phyloP scores from a whole-genome alignment of 2,329 filamentous ascomycete genomes.

The Orbilia quercus region DNA sequence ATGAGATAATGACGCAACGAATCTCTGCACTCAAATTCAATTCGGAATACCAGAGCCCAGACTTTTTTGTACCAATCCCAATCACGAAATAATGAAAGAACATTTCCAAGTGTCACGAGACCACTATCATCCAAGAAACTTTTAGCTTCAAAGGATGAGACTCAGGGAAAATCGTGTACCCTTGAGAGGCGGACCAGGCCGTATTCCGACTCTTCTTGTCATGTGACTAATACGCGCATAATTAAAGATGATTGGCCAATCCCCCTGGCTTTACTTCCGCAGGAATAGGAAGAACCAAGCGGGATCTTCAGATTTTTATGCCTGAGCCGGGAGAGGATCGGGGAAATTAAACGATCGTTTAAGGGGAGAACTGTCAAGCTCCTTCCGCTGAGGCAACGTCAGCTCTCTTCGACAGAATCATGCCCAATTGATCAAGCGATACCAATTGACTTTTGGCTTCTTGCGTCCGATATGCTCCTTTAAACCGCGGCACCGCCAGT shows the following conservation, averaged over 20 bases:
- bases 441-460: not conserved
- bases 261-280: slow-evolving; percentile 9
- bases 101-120: slow-evolving; percentile 15
- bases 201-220: slow-evolving; percentile 14
- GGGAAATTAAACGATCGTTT: slow-evolving; percentile 56
- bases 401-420: not conserved
- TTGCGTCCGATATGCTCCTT: too few relatives aligned
- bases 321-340: slow-evolving; percentile 33
- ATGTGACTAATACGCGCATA: slow-evolving; percentile 10
- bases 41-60: not conserved
- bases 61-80: slow-evolving; percentile 2
- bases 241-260: slow-evolving; percentile 27
- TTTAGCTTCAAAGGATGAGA: slow-evolving; percentile 31
- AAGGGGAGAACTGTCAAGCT: slow-evolving; percentile 48
- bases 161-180: slow-evolving; percentile 19
- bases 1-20: not conserved
- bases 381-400: slow-evolving; percentile 7
- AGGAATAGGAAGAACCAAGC: slow-evolving; percentile 12
- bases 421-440: not conserved
- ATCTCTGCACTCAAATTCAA: not conserved
- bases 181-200: slow-evolving; percentile 24
- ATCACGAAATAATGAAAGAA: slow-evolving; percentile 9
- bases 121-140: not conserved
- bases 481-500: too few relatives aligned
- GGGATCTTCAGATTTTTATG: slow-evolving; percentile 45